Base-by-base conservation (phyloP, 108 stramenopile species). In the Chaetoceros tenuissimus region DNA sequence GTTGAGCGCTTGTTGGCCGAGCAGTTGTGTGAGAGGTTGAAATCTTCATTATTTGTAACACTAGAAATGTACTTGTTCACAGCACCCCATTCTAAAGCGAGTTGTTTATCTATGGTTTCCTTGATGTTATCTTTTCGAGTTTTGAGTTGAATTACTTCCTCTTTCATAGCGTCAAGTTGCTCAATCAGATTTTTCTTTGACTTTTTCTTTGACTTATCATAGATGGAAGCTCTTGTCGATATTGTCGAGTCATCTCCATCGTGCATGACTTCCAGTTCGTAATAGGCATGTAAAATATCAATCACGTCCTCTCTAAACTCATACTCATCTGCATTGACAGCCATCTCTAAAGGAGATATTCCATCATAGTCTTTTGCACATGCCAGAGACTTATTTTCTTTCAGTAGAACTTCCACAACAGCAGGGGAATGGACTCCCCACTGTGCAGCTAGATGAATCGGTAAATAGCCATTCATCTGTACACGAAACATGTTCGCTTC, bases 401-500 rank as follows among this genome's bases (percentile, higher is more conserved):
- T 40, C 5, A 40, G 34, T 40, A 40, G 13, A 10, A 40, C 5
- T 40, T 40, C 13, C 34, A 40, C 13, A 10, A 40, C 34, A 40
- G 13, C 34, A 40, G 34, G 34, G 8, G 34, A 40, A 40, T 13
- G 5, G 8, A 40, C 34, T 40, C 34, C 34, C 34, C 34, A 40
- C 13, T 40, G 34, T 40, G 34, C 34, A 10, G 34, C 5, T 40
- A 40, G 13, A 40, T 40, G 34, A 10, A 40, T 40, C 5, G 34
- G 34, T 40, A 40, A 40, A 40, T 5, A 40, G 5, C 34, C 34
- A 40, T 40, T 40, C 49, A 51, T 51, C 16, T 26, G 10, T 10
- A 26, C 49, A 16, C 24, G 24, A 10, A 8, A 16, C 5, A 5
- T 40, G 13, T 40, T 40, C 26, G 83, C 89, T 24, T 81, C 63